phyloP scores from a whole-genome alignment of 768 basidiomycete genomes.

The Lactarius akahatsu region DNA sequence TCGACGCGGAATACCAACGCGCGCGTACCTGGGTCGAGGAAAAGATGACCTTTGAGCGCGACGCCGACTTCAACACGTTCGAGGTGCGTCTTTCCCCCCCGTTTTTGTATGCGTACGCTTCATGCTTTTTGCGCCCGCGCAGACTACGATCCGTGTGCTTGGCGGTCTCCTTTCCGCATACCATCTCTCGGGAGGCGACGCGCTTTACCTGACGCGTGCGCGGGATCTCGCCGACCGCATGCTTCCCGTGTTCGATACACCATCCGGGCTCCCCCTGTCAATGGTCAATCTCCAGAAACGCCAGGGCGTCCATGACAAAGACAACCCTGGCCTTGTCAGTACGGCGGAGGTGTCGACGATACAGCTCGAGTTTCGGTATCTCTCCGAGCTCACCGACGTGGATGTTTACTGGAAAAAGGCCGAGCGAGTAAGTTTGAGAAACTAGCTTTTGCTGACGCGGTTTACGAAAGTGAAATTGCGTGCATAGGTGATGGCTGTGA shows the following conservation, averaged over 20 bases:
- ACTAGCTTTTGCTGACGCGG: neutral
- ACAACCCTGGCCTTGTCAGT: constrained; percentile 63
- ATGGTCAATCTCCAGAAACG: constrained; percentile 68
- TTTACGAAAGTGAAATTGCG: neutral
- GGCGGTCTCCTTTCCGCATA: constrained; percentile 89
- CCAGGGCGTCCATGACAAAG: constrained; percentile 57
- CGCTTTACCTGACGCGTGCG: constrained; percentile 72
- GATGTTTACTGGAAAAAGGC: constrained; percentile 78
- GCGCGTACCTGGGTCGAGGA: constrained; percentile 76
- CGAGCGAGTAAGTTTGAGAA: constrained; percentile 53
- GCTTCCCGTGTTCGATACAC: constrained; percentile 77
- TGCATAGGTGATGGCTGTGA: constrained; percentile 62
- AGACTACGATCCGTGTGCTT: constrained; percentile 92
- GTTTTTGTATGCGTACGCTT: neutral
- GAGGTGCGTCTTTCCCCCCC: constrained; percentile 57
- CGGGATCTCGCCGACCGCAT: constrained; percentile 85
- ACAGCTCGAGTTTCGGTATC: constrained; percentile 88
- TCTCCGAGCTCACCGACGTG: constrained; percentile 76
- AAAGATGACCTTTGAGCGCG: constrained; percentile 69
- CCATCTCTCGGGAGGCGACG: constrained; percentile 67
- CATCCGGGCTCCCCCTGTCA: constrained; percentile 78
- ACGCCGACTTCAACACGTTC: constrained; percentile 83
- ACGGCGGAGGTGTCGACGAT: constrained; percentile 87
- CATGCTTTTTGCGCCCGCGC: constrained; percentile 11
- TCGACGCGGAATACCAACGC: constrained; percentile 73